These are phyloP conservation scores for Gossypium anomalum DNA, from an alignment of 345 rosid genomes.

Conservation along the genomic window DNA sequence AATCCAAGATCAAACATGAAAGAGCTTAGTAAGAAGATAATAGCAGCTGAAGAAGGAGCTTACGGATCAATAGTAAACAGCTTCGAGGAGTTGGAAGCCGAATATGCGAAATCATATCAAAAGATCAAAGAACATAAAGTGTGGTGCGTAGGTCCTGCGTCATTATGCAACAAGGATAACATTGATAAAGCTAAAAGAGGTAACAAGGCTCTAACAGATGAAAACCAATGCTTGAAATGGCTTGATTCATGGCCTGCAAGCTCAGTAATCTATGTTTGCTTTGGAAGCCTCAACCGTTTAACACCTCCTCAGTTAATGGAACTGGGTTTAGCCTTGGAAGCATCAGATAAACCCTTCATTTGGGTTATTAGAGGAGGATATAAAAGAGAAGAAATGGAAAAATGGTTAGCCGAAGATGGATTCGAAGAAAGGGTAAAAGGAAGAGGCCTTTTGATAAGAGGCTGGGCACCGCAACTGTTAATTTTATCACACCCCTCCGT, in stretches of 20 bases:
- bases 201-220: constrained; percentile 7
- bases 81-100: constrained; percentile 38
- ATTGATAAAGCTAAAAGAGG: constrained; percentile 35
- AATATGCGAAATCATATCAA: constrained; percentile 20
- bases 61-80: constrained; percentile 33
- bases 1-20: background rate
- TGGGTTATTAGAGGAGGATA: constrained; percentile 22
- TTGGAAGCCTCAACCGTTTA: background rate
- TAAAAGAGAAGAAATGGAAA: constrained; percentile 13
- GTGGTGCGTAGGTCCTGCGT: constrained; percentile 48
- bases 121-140: constrained; percentile 23
- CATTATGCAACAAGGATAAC: constrained; percentile 23
- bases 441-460: constrained; percentile 45
- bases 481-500: constrained; percentile 42
- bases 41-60: constrained; percentile 9
- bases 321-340: constrained; percentile 5
- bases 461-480: constrained; percentile 57
- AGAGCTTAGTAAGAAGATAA: background rate
- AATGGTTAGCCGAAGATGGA: constrained; percentile 25
- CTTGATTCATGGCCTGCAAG: constrained; percentile 26
- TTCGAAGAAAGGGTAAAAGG: constrained; percentile 33
- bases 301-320: background rate
- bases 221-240: constrained; percentile 34
- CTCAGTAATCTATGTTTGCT: constrained; percentile 9
- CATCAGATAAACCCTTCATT: constrained; percentile 1